A percentile compares a stretch with the other conserved stretches of the same genome.
Conservation (phyloP, 1,139 yeast genomes). For the Hyphopichia buzzinii region DNA sequence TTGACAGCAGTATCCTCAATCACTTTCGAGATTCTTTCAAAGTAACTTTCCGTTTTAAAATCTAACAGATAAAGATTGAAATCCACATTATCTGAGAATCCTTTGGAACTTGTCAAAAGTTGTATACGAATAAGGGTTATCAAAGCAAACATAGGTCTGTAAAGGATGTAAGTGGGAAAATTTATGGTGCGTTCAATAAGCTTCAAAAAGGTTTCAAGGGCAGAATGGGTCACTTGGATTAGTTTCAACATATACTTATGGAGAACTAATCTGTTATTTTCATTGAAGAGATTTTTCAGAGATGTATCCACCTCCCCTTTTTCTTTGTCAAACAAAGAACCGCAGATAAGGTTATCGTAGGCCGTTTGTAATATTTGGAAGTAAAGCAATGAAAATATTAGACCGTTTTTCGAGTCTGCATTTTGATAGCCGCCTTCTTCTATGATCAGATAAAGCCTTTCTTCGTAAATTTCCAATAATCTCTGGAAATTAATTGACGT, state of each 20-base stretch:
- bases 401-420: constrained; percentile 25
- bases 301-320: background rate
- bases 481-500: constrained; percentile 12
- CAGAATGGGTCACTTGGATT: constrained; percentile 42
- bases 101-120: constrained; percentile 24
- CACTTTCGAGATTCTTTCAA: constrained; percentile 24
- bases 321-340: constrained; percentile 15
- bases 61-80: constrained; percentile 15
- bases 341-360: constrained; percentile 46
- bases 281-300: background rate
- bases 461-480: constrained; percentile 21
- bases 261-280: constrained; percentile 13
- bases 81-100: constrained; percentile 10
- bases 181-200: constrained; percentile 36
- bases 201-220: constrained; percentile 43
- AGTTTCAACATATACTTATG: constrained; percentile 37
- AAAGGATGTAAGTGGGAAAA: constrained; percentile 55
- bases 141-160: constrained; percentile 55
- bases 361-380: constrained; percentile 48
- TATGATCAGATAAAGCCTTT: constrained; percentile 17
- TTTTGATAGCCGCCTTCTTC: background rate
- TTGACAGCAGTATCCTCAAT: constrained; percentile 22
- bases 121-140: constrained; percentile 46
- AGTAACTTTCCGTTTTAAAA: constrained; percentile 37
- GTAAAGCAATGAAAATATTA: constrained; percentile 36